Evolutionary conservation across 352 stramenopile species (phyloP).

Genomic region (Pythium vanterpoolii): DNA sequence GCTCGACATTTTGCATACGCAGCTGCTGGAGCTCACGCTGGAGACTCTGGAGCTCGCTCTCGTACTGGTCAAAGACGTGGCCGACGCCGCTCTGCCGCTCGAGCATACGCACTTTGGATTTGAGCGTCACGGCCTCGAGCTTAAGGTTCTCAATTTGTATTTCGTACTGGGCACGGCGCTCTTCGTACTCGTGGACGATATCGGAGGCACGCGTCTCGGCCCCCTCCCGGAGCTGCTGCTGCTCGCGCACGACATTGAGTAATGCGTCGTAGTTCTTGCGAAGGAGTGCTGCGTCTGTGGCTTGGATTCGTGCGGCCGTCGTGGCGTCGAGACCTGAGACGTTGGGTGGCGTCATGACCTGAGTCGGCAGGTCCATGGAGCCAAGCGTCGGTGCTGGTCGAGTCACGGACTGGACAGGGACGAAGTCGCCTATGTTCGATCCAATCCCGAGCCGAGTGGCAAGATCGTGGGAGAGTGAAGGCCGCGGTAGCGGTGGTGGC

Average conservation of each 20-base stretch:
- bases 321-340: slow-evolving; percentile 50
- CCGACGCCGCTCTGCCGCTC: slow-evolving; percentile 44
- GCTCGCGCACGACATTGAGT: slow-evolving; percentile 70
- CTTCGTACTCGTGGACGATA: slow-evolving; percentile 45
- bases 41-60: slow-evolving; percentile 53
- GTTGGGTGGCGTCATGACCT: slow-evolving; percentile 37
- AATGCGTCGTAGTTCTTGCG: slow-evolving; percentile 79
- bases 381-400: slow-evolving; percentile 7
- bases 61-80: slow-evolving; percentile 72
- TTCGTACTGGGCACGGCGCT: slow-evolving; percentile 49
- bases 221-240: slow-evolving; percentile 55
- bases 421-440: background rate
- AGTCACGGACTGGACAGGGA: background rate
- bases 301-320: slow-evolving; percentile 50
- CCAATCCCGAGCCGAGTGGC: background rate
- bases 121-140: slow-evolving; percentile 50
- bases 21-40: slow-evolving; percentile 55
- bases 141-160: slow-evolving; percentile 81
- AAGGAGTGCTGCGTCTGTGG: slow-evolving; percentile 55
- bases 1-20: slow-evolving; percentile 51
- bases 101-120: slow-evolving; percentile 63
- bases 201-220: slow-evolving; percentile 46
- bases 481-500: slow-evolving; percentile 6
- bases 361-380: slow-evolving; percentile 24
- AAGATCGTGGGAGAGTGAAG: background rate